Evolutionary conservation across 768 basidiomycete species (phyloP), one percentile per base, ranked within the genome.

Genomic region (Lentinus tigrinus): DNA sequence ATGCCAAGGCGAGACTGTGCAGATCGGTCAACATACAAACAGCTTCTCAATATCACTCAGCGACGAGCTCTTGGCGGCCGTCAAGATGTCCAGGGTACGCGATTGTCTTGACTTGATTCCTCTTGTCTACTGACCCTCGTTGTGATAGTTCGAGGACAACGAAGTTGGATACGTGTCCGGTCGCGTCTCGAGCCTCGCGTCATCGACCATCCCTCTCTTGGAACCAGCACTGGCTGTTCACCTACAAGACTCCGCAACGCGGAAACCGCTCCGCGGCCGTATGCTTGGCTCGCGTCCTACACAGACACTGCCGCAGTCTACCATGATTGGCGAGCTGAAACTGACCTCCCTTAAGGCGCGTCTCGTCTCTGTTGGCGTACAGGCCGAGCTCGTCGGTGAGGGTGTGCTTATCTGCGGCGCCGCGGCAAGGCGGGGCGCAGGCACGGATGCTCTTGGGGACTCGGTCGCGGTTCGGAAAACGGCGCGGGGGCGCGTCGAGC

Each of bases 281-380:
- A 75, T 78, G 34, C 79, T 91, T 21, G 89, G 88, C 17, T 81
- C 85, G n/a, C 83, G 90, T 28, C 80, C 85, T 16, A 76, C 82
- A 19, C 79, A 83, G 10, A 75, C 83, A 2, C 77, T 98, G 3
- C 93, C 94, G 1, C 84, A 87, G 58, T 95, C 96, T 0, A 91
- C 95, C 7, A 96, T 98, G 88, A 97, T 99, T 55, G 97, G 97
- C 50, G 97, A 98, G 67, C 83, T 99, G 40, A 95, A 97, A 70
- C 78, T 99, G 27, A 95, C 94, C 0, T 82, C 85, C 2, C 81
- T 99, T 47, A 97, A 98, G 72, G 71, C 86, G n/a, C 84, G 87
- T 5, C 78, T 99, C 21, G 79, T 85, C 4, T 72, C 84, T 2
- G 75, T 93, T 3, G 87, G 88, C 10, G 85, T 98, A 46, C 88